Base-by-base conservation (phyloP, 495 filamentous ascomycete species). In the Sphaerosporella brunnea region DNA sequence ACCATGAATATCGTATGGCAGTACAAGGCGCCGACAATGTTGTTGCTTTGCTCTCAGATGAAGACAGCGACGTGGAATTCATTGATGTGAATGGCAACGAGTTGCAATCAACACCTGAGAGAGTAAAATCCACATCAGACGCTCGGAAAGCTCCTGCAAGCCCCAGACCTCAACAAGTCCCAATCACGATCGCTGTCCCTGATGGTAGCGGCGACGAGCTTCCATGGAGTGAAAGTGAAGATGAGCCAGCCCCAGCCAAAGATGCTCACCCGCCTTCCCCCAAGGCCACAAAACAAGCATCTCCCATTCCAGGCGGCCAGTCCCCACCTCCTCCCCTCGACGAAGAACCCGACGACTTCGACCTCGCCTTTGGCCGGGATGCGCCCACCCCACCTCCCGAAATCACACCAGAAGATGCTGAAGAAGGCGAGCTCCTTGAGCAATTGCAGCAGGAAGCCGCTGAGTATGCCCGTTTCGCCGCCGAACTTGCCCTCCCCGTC, bases 381-480 rank as follows among this genome's bases (percentile, higher is more conserved):
- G n/a, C n/a, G 23, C 46, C 45, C 24, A 36, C 55, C 19, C 54
- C 54, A 15, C 49, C 52, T 25, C 51, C 60, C 38, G 47, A 51
- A 4, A 46, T 50, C 21, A 45, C 19, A 1, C 49, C 34, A 23
- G 50, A 54, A 51, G 50, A 48, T 24, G 45, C 54, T 3, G 54
- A 57, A 13, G 44, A 51, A 45, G 52, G 51, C 30, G 85, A 90
- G 41, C 69, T 96, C 3, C 67, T 96, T 34, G 73, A 71, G 20
- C 84, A 87, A 51, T 74, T 97, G 51, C 84, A 84, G 8, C 73
- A 77, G 5, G 90, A 96, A 68, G 79, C 78, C 2, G 82, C 93
- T 66, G 90, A 94, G 50, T 87, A 97, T 58, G 84, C 79, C 5
- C 75, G 86, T 5, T 96, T 97, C 58, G 83, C 90, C 3, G 84